A percentile compares a stretch with the other conserved stretches of the same genome.
phyloP scores from a whole-genome alignment of 352 stramenopile genomes.

The Thalassiosira exigua region DNA sequence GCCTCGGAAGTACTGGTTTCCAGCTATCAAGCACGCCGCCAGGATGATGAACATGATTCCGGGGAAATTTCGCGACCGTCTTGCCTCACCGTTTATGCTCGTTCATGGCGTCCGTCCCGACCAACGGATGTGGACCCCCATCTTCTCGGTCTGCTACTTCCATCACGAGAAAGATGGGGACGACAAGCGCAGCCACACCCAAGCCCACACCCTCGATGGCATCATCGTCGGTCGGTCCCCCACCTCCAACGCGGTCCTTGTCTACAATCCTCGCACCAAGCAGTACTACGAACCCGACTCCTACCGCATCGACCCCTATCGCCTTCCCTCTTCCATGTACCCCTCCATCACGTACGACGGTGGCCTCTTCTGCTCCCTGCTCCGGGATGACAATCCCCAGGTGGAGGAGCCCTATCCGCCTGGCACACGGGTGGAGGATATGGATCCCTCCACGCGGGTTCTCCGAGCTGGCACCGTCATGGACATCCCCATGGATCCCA shows the following conservation, averaged over 20 bases:
- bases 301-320: constrained; percentile 19
- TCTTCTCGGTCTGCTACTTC: constrained; percentile 37
- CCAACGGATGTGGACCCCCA: background rate
- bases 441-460: background rate
- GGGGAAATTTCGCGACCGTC: background rate
- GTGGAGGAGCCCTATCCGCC: constrained; percentile 22
- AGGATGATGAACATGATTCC: constrained; percentile 29
- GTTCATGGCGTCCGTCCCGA: constrained; percentile 11
- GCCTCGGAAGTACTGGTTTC: constrained; percentile 22
- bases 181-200: background rate
- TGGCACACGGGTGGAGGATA: constrained; percentile 11
- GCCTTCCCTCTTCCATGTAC: constrained; percentile 12
- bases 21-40: constrained; percentile 14
- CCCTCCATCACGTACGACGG: constrained; percentile 29
- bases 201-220: constrained; percentile 33
- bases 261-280: constrained; percentile 32
- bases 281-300: constrained; percentile 33
- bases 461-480: constrained; percentile 2
- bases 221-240: constrained; percentile 27
- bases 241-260: constrained; percentile 14
- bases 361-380: constrained; percentile 14
- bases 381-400: background rate
- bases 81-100: constrained; percentile 20
- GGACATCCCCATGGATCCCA: constrained; percentile 11
- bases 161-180: constrained; percentile 7